phyloP scores from a whole-genome alignment of 164 flowering plant species.

The Berberis vulgaris region DNA sequence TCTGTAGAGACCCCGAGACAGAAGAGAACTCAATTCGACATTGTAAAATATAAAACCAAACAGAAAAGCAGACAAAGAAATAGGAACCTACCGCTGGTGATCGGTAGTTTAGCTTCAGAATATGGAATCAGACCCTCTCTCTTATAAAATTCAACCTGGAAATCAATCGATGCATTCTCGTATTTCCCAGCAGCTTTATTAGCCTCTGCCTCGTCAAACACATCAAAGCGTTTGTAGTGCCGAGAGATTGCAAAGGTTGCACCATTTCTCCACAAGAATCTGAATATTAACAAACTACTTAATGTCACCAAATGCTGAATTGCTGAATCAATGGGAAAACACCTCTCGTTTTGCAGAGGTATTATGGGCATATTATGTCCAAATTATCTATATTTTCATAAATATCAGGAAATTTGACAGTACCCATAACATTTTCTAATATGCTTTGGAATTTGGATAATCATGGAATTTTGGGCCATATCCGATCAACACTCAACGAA shows the following conservation, averaged over 20 bases:
- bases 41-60: slow-evolving; percentile 2
- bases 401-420: too few relatives aligned
- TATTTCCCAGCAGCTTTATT: slow-evolving; percentile 95
- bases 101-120: slow-evolving; percentile 78
- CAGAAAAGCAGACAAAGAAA: slow-evolving; percentile 1
- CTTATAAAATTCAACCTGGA: slow-evolving; percentile 73
- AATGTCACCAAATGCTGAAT: background rate
- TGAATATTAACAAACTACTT: slow-evolving; percentile 19
- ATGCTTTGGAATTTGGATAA: too few relatives aligned
- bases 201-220: slow-evolving; percentile 91
- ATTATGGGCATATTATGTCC: too few relatives aligned
- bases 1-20: slow-evolving; percentile 35
- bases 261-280: slow-evolving; percentile 87
- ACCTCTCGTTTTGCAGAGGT: too few relatives aligned
- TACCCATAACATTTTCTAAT: too few relatives aligned
- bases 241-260: slow-evolving; percentile 89
- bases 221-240: slow-evolving; percentile 91
- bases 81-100: slow-evolving; percentile 69
- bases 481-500: too few relatives aligned
- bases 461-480: too few relatives aligned
- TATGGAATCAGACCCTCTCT: slow-evolving; percentile 84
- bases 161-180: slow-evolving; percentile 76
- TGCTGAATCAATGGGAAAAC: background rate
- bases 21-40: slow-evolving; percentile 4
- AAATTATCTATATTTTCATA: too few relatives aligned